Conservation (phyloP, 495 filamentous ascomycete species). For the Terfezia claveryi region DNA sequence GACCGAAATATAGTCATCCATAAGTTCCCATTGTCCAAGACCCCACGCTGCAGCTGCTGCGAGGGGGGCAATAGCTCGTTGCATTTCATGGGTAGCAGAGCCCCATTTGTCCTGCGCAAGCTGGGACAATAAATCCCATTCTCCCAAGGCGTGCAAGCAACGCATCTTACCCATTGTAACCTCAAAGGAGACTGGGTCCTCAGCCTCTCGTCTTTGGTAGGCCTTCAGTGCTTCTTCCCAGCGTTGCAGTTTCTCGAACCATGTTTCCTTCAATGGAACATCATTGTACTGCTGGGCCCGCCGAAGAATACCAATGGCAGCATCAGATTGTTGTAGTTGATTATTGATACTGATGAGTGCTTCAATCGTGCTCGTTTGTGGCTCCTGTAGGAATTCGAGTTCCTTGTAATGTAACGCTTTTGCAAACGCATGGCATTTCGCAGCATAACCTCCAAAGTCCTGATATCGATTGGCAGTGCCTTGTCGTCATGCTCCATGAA, state of each 20-base stretch:
- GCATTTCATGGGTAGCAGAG: constrained; percentile 60
- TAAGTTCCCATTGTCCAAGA: constrained; percentile 82
- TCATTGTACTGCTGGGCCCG: constrained; percentile 89
- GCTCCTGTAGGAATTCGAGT: constrained; percentile 90
- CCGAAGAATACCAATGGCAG: constrained; percentile 85
- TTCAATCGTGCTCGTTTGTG: constrained; percentile 85
- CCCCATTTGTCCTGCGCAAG: constrained; percentile 86
- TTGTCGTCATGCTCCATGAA: constrained; percentile 99
- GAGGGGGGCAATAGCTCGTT: constrained; percentile 69
- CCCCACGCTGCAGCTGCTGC: constrained; percentile 97
- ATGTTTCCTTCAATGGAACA: constrained; percentile 76
- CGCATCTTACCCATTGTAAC: constrained; percentile 99
- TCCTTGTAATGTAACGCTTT: constrained; percentile 99
- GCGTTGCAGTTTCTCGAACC: constrained; percentile 93
- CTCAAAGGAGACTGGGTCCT: constrained; percentile 49
- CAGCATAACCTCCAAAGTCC: constrained; percentile 74
- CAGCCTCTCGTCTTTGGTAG: constrained; percentile 56
- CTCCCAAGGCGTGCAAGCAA: constrained; percentile 86
- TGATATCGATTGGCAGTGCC: constrained; percentile 88
- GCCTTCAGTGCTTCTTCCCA: constrained; percentile 96
- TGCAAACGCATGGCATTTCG: constrained; percentile 87
- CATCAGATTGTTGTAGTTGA: constrained; percentile 89
- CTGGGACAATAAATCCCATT: constrained; percentile 79
- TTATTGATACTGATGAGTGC: constrained; percentile 97
- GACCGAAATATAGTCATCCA: constrained; percentile 85